Evolutionary conservation across 2,329 filamentous ascomycete genomes (phyloP), one percentile per base, ranked within the genome.

Genomic region (Verticillium klebahnii): DNA sequence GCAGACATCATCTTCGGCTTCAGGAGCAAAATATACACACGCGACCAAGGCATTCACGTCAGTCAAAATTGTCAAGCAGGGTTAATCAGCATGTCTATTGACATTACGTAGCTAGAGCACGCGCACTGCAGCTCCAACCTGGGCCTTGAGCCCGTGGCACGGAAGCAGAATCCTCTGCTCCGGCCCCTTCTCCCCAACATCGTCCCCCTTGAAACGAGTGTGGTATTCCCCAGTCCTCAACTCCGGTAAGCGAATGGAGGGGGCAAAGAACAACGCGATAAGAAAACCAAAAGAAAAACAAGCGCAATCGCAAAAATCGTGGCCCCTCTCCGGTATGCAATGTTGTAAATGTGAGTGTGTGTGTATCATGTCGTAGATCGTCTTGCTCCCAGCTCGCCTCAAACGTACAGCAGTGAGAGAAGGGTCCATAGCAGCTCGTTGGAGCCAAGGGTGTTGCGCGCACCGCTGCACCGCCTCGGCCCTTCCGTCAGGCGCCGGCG

Each of bases 291-390:
- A 39, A 57, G 58, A 62, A 55, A 56, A 52, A 39, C 14, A 58
- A 36, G n/a, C 58, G 55, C 37, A 57, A 58, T 57, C 8, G 55
- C 45, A 59, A 32, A 12, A 52, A 50, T 34, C 58, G 45, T 62
- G 60, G 61, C 62, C 61, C 58, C 60, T 57, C 60, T 59, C 62
- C 62, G 63, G 61, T 63, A 65, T 66, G 64, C 63, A 64, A 19
- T 39, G 29, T 58, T 39, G 25, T 58, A n/a, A 58, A 57, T 56
- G 40, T 37, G 56, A 31, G 56, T 65, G 60, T 65, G 52, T 65
- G 59, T 66, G 64, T 66, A 65, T 66, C 64, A 61, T 66, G 37
- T 65, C 57, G 60, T 61, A 57, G 58, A 63, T 50, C 58, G 56
- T 63, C 56, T 63, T 59, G 39, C 19, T 25, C 9, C n/a, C 19